These are phyloP conservation scores for Cupressus sempervirens DNA, from an alignment of 75 land plant species.

Conservation along the genomic window DNA sequence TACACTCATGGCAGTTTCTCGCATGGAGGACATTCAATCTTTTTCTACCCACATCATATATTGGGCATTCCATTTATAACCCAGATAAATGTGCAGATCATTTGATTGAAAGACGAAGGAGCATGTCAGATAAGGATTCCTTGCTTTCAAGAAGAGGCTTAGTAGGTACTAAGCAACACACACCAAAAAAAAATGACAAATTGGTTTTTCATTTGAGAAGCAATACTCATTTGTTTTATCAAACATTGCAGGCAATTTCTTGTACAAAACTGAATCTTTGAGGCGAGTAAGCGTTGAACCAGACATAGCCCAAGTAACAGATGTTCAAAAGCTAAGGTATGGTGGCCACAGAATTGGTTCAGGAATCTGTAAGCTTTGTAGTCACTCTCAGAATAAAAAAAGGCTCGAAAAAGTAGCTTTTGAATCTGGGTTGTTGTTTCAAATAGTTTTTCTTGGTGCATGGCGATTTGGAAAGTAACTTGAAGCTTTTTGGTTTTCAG, in stretches of 20 bases:
- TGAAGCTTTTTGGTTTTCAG: constrained; percentile 22
- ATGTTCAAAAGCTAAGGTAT: neutral
- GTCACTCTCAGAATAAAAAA: neutral
- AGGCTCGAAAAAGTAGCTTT: neutral
- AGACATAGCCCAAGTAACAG: neutral
- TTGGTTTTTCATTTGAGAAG: neutral
- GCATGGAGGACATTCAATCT: neutral
- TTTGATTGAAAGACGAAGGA: neutral
- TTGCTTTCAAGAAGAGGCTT: neutral
- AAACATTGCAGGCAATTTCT: neutral
- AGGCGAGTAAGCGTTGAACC: neutral
- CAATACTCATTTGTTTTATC: neutral
- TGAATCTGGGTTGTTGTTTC: neutral
- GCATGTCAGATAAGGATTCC: constrained; percentile 7
- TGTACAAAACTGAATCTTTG: neutral
- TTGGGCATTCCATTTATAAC: neutral
- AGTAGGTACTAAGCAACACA: neutral
- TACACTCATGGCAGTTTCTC: neutral
- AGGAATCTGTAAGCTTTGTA: neutral
- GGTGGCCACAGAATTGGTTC: neutral
- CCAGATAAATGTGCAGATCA: neutral
- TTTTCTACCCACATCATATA: neutral
- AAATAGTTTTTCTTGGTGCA: neutral
- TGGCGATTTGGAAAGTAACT: neutral
- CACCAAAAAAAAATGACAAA: neutral